phyloP scores from a whole-genome alignment of 371 early-diverging fungal species.

The Mucor lusitanicus region DNA sequence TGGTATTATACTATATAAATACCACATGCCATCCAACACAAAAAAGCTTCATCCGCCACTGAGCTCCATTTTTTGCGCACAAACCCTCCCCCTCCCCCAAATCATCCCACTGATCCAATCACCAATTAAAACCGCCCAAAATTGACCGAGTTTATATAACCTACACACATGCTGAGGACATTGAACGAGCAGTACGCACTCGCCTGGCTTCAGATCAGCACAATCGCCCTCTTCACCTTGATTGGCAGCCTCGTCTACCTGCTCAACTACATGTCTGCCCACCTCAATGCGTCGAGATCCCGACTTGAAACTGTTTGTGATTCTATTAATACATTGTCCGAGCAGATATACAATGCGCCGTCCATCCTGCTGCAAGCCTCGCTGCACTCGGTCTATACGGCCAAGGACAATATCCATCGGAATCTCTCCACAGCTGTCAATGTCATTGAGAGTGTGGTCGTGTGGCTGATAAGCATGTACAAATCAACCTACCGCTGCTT shows the following conservation, averaged over 20 bases:
- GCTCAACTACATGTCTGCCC: background rate
- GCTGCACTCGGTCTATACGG: constrained; percentile 2
- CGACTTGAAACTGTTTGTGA: constrained; percentile 19
- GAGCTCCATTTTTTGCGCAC: no score
- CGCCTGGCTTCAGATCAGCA: constrained; percentile 18
- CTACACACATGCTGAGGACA: background rate
- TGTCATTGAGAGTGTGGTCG: constrained; percentile 20
- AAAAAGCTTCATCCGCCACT: no score
- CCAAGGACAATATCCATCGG: constrained; percentile 26
- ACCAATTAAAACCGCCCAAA: background rate
- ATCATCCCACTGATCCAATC: background rate
- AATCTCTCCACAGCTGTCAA: constrained; percentile 9
- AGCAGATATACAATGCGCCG: constrained; percentile 18
- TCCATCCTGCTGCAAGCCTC: constrained; percentile 5
- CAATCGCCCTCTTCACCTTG: constrained; percentile 9
- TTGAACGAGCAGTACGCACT: constrained; percentile 17
- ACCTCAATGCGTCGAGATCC: constrained; percentile 3
- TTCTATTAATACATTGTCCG: constrained; percentile 11
- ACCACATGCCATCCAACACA: no score
- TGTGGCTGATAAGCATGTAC: constrained; percentile 36
- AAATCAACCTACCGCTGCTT: constrained; percentile 45
- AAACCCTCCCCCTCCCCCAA: background rate
- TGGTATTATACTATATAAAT: background rate
- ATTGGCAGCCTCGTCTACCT: constrained; percentile 7
- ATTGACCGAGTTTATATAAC: constrained; percentile 7